These are phyloP conservation scores for Boechera retrofracta DNA, from an alignment of 345 rosid genomes.

Conservation along the genomic window DNA sequence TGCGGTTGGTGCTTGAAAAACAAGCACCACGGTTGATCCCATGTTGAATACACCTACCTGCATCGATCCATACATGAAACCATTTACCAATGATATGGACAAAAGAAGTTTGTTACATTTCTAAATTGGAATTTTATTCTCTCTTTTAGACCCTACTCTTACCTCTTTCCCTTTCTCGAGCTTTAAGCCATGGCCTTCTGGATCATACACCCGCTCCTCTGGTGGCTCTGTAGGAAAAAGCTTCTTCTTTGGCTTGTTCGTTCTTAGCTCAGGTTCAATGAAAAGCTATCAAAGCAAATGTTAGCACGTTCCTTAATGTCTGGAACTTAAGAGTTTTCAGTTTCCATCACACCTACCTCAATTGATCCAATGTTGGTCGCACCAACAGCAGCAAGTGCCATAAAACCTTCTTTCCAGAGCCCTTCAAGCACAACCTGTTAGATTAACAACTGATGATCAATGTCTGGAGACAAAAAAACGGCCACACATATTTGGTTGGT, in stretches of 20 bases:
- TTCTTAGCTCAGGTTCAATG: conserved; percentile 83
- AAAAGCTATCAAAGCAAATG: conserved; percentile 61
- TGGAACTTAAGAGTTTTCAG: background rate
- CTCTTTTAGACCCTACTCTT: conserved; percentile 30
- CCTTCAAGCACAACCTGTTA: conserved; percentile 94
- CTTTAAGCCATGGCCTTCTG: conserved; percentile 70
- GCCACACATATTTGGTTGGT: conserved; percentile 1
- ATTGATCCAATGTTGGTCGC: conserved; percentile 97
- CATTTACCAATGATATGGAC: background rate
- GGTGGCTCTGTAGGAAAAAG: conserved; percentile 63
- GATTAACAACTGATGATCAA: conserved; percentile 27
- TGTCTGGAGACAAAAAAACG: background rate
- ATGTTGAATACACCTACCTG: conserved; percentile 89
- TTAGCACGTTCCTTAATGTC: background rate
- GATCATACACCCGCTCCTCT: conserved; percentile 72
- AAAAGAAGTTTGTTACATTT: background rate
- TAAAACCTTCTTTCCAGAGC: conserved; percentile 80
- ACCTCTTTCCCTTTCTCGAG: conserved; percentile 92
- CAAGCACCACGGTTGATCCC: conserved; percentile 95
- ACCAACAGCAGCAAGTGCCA: conserved; percentile 95
- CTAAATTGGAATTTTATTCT: background rate
- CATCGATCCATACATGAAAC: conserved; percentile 24
- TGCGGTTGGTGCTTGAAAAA: conserved; percentile 80
- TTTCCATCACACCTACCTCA: conserved; percentile 55
- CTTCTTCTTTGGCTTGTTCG: conserved; percentile 79